Evolutionary conservation across 768 basidiomycete species (phyloP), one percentile per base, ranked within the genome.

Genomic region (Tricholoma sp.): DNA sequence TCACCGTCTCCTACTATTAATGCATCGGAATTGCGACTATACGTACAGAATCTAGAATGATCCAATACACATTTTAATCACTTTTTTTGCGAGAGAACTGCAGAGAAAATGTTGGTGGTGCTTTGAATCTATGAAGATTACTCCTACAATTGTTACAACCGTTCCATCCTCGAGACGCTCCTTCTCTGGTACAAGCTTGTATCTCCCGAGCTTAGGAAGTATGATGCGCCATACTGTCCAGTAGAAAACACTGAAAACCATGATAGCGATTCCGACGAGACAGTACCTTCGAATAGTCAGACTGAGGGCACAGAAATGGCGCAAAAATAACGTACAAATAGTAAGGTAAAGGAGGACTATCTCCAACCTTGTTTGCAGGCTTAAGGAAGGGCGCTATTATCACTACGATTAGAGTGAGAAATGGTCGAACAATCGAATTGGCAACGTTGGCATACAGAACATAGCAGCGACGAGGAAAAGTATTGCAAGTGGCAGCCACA

Each of bases 311-410:
- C 1, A 5, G 15, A 28, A 45, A 28, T 24, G 17, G 57, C 61
- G 28, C 12, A 28, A 36, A 1, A n/a, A 41, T 17, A 41, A 45
- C 62, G 10, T 56, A 78, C 76, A 83, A 61, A 63, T 83, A 84
- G 57, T 84, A 84, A 2, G 83, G 81, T 34, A 85, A 61, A 10
- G 84, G 80, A 10, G 82, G 82, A 0, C 83, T 83, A 59, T 85
- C 82, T 11, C 83, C 84, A 0, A 80, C 73, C 15, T 76, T 72
- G 58, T 80, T 80, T 0, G 80, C 71, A 3, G 84, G 84, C 20
- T 61, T 76, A 4, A 85, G 50, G 72, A 83, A 85, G 0, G 84
- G 84, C 1, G 77, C 77, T 9, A 84, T 62, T 4, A 85, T 70
- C 7, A 86, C 83, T 79, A 55, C 11, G 3, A 29, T 13, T 28